Evolutionary conservation across 164 flowering plant genomes (phyloP).

Genomic region (Magnolia sinica): DNA sequence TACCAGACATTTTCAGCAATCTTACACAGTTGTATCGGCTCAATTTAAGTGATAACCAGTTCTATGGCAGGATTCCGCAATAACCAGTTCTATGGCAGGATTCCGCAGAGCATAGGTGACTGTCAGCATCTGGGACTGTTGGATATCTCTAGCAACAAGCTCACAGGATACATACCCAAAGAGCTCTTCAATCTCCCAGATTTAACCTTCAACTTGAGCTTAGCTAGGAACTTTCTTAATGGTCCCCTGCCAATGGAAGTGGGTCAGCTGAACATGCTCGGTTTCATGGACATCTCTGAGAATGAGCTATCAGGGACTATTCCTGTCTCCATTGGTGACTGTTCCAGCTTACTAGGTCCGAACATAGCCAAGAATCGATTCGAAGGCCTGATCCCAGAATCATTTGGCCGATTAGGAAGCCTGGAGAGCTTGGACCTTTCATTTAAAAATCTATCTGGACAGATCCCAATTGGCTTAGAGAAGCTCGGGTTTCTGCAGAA

Average conservation of each 20-base stretch:
- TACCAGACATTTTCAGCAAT: conserved; percentile 29
- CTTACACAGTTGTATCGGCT: conserved; percentile 9
- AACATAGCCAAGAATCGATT: conserved; percentile 20
- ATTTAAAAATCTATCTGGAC: conserved; percentile 29
- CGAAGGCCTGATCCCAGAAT: conserved; percentile 23
- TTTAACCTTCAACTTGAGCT: background rate
- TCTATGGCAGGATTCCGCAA: conserved; percentile 35
- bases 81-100: conserved; percentile 25
- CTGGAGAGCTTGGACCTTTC: conserved; percentile 23
- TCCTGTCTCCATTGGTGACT: conserved; percentile 22
- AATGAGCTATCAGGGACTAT: conserved; percentile 28
- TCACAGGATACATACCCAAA: conserved; percentile 25
- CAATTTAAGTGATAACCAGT: conserved; percentile 2
- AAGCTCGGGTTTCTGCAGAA: conserved; percentile 6
- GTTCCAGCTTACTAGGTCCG: conserved; percentile 12
- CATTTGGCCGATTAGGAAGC: conserved; percentile 16
- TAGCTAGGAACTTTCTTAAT: conserved; percentile 18
- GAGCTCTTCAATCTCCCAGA: conserved; percentile 12
- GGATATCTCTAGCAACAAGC: conserved; percentile 21
- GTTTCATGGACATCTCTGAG: conserved; percentile 15
- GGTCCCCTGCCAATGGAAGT: conserved; percentile 29
- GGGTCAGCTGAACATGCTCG: conserved; percentile 18
- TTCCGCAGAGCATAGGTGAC: conserved; percentile 29
- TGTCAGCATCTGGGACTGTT: conserved; percentile 8
- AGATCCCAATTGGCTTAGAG: conserved; percentile 19